Conservation (phyloP, 2,329 filamentous ascomycete species). For the Paraphaeosphaeria sporulosa region DNA sequence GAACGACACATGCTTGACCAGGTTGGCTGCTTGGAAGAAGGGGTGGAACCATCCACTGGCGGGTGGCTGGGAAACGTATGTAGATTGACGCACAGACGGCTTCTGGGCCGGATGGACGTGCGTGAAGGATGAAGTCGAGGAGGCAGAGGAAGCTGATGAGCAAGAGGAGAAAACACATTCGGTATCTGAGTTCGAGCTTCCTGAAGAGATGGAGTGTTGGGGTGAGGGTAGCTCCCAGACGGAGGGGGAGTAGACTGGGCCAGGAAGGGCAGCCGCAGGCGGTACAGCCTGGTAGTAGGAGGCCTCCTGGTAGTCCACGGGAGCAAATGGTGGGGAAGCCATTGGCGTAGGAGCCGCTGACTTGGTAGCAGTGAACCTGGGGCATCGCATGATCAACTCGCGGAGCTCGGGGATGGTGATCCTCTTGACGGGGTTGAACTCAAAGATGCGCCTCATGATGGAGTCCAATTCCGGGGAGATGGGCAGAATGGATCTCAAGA, state of each 20-base stretch:
- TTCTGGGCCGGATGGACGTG: conserved; percentile 40
- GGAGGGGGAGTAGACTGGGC: conserved; percentile 39
- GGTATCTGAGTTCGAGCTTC: conserved; percentile 50
- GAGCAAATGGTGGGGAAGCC: conserved; percentile 54
- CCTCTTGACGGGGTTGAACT: conserved; percentile 81
- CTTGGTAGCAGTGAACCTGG: conserved; percentile 70
- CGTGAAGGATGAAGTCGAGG: conserved; percentile 46
- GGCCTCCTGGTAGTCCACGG: conserved; percentile 47
- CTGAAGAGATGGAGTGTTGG: conserved; percentile 45
- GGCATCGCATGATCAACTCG: conserved; percentile 77
- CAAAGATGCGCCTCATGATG: conserved; percentile 88
- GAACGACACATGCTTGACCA: conserved; percentile 52
- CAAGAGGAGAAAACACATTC: conserved; percentile 51
- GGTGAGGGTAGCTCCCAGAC: conserved; percentile 32
- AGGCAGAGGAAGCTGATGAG: conserved; percentile 47
- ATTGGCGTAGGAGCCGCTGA: conserved; percentile 52
- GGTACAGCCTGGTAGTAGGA: conserved; percentile 41
- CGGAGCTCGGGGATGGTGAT: conserved; percentile 83
- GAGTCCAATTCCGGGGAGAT: conserved; percentile 87
- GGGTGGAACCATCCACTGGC: conserved; percentile 50
- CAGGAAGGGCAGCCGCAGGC: conserved; percentile 41
- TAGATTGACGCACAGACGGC: conserved; percentile 38
- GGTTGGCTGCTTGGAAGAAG: conserved; percentile 50
- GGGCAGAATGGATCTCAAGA: conserved; percentile 91
- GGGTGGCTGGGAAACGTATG: conserved; percentile 48